phyloP scores from a whole-genome alignment of 176 grass and related monocot species.

The Areca catechu region DNA sequence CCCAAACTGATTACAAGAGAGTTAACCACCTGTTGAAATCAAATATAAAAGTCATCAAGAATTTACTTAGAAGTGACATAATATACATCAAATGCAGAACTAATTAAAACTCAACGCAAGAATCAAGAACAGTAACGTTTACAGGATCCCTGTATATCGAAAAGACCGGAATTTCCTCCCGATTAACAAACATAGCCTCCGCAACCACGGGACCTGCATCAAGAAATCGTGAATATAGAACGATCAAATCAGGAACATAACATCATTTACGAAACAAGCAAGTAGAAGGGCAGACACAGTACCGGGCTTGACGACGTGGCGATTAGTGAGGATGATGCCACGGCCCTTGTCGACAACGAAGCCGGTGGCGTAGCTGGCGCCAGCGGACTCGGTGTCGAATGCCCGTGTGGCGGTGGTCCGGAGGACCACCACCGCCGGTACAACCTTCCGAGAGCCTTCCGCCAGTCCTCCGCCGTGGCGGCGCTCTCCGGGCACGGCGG shows the following conservation, averaged over 20 bases:
- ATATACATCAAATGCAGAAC: not conserved
- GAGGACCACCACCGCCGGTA: constrained; percentile 89
- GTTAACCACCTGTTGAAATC: too few relatives aligned
- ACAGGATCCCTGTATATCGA: constrained; percentile 94
- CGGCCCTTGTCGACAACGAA: constrained; percentile 91
- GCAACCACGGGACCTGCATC: constrained; percentile 73
- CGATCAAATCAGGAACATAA: too few relatives aligned
- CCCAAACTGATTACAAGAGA: too few relatives aligned
- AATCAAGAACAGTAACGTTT: constrained; percentile 5
- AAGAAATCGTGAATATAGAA: not conserved
- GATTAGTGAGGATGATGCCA: constrained; percentile 96
- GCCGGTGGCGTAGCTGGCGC: constrained; percentile 92
- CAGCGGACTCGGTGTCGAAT: constrained; percentile 89
- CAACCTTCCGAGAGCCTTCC: constrained; percentile 66
- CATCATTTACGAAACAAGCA: too few relatives aligned
- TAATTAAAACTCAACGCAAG: not conserved
- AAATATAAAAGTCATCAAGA: too few relatives aligned
- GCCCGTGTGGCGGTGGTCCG: constrained; percentile 83
- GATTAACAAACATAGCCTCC: constrained; percentile 95
- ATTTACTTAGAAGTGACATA: not conserved
- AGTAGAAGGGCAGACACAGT: not conserved
- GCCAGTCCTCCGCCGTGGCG: constrained; percentile 81
- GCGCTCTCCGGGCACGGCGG: constrained; percentile 22
- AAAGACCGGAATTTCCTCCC: constrained; percentile 88
- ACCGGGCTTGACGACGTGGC: constrained; percentile 96